Percentiles rank a stretch among this genome's conserved stretches.
Conservation (phyloP, 2,329 filamentous ascomycete genomes). For the Sclerotiophoma versabilis region DNA sequence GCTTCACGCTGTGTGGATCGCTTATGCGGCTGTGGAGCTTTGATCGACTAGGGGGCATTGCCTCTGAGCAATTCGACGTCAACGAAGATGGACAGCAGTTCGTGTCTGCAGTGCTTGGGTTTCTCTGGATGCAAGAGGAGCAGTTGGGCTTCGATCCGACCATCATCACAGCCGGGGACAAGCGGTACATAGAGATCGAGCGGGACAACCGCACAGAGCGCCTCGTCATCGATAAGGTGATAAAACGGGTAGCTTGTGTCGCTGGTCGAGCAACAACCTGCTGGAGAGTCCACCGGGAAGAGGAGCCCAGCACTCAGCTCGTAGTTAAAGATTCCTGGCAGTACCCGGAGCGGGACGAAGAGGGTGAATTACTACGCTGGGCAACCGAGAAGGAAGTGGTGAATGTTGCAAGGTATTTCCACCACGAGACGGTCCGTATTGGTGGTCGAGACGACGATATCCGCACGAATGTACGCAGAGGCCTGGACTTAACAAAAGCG, state of each 20-base stretch:
- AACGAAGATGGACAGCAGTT: conserved; percentile 53
- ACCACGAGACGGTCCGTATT: no score
- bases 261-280: conserved; percentile 28
- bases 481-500: conserved; percentile 45
- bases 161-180: conserved; percentile 43
- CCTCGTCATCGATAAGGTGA: conserved; percentile 24
- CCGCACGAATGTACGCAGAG: conserved; percentile 41
- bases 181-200: conserved; percentile 52
- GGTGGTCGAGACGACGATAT: conserved; percentile 44
- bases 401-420: conserved; percentile 51
- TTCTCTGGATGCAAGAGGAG: conserved; percentile 52
- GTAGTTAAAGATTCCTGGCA: conserved; percentile 59
- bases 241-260: conserved; percentile 23
- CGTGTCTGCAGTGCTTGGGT: conserved; percentile 52
- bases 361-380: conserved; percentile 52
- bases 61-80: conserved; percentile 56
- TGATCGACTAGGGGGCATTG: conserved; percentile 54
- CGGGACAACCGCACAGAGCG: conserved; percentile 37
- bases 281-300: conserved; percentile 14
- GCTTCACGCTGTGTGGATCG: conserved; percentile 56
- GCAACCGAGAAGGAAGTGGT: conserved; percentile 47
- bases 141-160: conserved; percentile 56
- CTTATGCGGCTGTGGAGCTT: conserved; percentile 57
- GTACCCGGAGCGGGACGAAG: conserved; percentile 51
- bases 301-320: conserved; percentile 26